These are phyloP conservation scores for Huntiella decipiens DNA, from an alignment of 2,329 filamentous ascomycete species.

Conservation along the genomic window DNA sequence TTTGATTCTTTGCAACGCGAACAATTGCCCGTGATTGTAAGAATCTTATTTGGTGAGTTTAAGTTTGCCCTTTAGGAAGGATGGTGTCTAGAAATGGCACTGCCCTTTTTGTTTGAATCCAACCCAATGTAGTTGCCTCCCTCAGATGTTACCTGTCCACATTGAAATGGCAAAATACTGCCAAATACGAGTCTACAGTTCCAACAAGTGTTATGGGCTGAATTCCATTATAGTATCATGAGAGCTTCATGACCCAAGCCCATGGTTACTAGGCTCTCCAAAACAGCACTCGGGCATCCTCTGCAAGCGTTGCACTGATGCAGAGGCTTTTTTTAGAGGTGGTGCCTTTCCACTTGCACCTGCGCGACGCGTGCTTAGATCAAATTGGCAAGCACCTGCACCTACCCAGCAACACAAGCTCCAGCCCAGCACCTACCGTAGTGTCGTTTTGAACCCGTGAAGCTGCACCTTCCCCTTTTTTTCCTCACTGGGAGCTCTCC, in stretches of 20 bases:
- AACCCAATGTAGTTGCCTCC: too few relatives aligned
- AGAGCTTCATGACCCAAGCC: neutral
- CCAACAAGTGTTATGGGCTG: too few relatives aligned
- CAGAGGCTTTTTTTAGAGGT: neutral
- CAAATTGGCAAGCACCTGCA: neutral
- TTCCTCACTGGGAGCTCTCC: neutral
- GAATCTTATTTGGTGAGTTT: conserved; percentile 2
- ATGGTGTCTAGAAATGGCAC: too few relatives aligned
- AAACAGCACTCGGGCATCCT: too few relatives aligned
- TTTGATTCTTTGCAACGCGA: conserved; percentile 3
- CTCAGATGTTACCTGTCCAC: too few relatives aligned
- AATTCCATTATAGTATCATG: too few relatives aligned
- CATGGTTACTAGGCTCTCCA: neutral
- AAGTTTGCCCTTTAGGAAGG: too few relatives aligned
- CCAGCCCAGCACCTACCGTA: neutral
- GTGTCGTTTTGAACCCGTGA: conserved; percentile 1
- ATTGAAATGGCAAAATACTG: too few relatives aligned
- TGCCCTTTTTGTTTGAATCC: too few relatives aligned
- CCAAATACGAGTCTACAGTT: too few relatives aligned
- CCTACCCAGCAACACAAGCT: neutral
- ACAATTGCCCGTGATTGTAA: neutral
- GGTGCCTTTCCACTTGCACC: neutral
- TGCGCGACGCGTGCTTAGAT: conserved; percentile 5
- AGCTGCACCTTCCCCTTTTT: conserved; percentile 10
- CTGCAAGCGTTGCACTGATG: neutral